These are phyloP conservation scores for Aristolochia californica DNA, from an alignment of 164 flowering plant species.

Conservation along the genomic window DNA sequence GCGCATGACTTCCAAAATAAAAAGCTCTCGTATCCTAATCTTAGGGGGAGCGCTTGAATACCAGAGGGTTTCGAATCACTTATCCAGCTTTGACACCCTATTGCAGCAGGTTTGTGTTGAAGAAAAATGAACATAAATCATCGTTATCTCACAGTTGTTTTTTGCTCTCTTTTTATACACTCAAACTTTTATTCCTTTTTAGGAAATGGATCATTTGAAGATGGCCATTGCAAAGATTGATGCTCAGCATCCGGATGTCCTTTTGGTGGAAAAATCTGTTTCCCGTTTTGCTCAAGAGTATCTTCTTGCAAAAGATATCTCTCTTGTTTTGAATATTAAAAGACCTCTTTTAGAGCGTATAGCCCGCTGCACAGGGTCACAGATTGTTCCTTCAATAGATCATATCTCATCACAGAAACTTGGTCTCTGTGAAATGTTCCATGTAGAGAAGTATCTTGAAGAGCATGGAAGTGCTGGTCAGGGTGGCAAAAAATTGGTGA, in stretches of 20 bases:
- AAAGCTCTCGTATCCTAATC: constrained; percentile 65
- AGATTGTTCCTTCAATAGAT: constrained; percentile 89
- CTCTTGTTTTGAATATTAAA: constrained; percentile 85
- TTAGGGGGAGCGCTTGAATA: constrained; percentile 97
- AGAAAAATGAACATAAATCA: neutral
- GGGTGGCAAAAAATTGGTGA: constrained; percentile 63
- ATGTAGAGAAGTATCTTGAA: constrained; percentile 68
- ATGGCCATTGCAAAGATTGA: constrained; percentile 95
- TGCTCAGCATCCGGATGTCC: constrained; percentile 67
- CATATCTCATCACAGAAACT: constrained; percentile 63
- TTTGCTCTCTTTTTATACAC: constrained; percentile 2
- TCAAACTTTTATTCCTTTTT: constrained; percentile 5
- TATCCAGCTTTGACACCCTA: constrained; percentile 87
- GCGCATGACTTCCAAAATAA: constrained; percentile 73
- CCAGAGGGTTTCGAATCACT: constrained; percentile 73
- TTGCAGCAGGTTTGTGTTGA: constrained; percentile 68
- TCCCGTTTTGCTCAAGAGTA: constrained; percentile 90
- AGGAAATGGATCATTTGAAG: constrained; percentile 97
- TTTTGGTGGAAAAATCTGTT: constrained; percentile 93
- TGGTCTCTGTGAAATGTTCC: constrained; percentile 75
- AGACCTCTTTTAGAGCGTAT: constrained; percentile 89
- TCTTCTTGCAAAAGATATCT: constrained; percentile 77
- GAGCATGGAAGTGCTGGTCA: constrained; percentile 82
- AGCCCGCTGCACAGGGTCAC: constrained; percentile 89
- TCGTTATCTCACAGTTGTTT: neutral